Evolutionary conservation across 1,284 basidiomycete genomes (phyloP).

Genomic region (Ceraceosorus bombacis): DNA sequence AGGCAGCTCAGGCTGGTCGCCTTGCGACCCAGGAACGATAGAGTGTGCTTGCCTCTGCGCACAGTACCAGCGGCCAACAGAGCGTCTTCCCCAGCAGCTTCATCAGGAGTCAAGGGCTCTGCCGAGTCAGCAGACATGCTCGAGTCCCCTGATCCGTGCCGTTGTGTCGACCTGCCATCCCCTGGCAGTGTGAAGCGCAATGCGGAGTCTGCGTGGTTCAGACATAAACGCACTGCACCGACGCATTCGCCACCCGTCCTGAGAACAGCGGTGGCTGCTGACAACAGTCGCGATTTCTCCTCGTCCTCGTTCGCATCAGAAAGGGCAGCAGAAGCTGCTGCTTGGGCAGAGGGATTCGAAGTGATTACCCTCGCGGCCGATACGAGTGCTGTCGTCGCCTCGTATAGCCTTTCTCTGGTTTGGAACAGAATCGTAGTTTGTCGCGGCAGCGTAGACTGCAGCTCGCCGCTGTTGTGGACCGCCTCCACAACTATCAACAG

Average conservation of each 20-base stretch:
- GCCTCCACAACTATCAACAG: slow-evolving; percentile 86
- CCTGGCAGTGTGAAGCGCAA: slow-evolving; percentile 14
- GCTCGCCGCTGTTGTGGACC: slow-evolving; percentile 25
- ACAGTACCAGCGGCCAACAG: not conserved
- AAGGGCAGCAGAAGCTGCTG: slow-evolving; percentile 22
- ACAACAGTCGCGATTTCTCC: slow-evolving; percentile 64
- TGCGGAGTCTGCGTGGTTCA: slow-evolving; percentile 22
- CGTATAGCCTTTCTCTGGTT: slow-evolving; percentile 75
- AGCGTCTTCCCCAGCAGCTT: no score
- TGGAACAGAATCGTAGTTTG: slow-evolving; percentile 43
- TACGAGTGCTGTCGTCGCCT: slow-evolving; percentile 75
- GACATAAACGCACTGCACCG: slow-evolving; percentile 33
- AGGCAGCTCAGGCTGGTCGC: slow-evolving; percentile 50
- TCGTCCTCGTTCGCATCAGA: slow-evolving; percentile 62
- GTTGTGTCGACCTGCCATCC: no score
- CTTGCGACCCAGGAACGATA: slow-evolving; percentile 52
- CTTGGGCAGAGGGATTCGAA: slow-evolving; percentile 47
- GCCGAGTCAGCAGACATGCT: no score
- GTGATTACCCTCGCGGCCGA: slow-evolving; percentile 68
- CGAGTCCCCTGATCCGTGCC: no score
- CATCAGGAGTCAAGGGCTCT: no score
- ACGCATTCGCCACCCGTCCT: slow-evolving; percentile 52
- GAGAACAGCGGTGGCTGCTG: slow-evolving; percentile 74
- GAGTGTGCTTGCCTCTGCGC: slow-evolving; percentile 48
- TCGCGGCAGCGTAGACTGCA: slow-evolving; percentile 25